Base-by-base conservation (phyloP, 805 yeast species). In the Grigorovia jiainica region DNA sequence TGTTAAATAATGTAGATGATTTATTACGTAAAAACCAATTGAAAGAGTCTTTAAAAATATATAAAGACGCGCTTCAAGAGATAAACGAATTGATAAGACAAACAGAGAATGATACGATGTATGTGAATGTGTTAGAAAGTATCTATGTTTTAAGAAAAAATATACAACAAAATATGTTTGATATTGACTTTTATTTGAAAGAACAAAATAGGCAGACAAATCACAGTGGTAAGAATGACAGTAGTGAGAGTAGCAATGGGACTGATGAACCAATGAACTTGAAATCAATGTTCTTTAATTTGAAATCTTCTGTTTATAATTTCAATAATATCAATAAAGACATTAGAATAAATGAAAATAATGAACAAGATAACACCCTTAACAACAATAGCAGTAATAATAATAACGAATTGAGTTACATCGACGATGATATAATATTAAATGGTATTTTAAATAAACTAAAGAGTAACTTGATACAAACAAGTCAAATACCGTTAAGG, bases 1-100 rank as follows among this genome's bases (percentile, higher is more conserved):
- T 70, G 4, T 75, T 76, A 16, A 72, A 71, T 42, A 66, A 63
- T 36, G 84, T 82, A 0, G 82, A 79, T 46, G 55, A 61, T 21
- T 67, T 73, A 10, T 65, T 69, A 1, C 45, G 66, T 24, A 63
- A 65, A 36, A 70, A 70, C 7, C 72, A 74, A 34, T 64, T 64
- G 29, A 40, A 11, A 24, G 42, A 36, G 9, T 33, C 44, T 15
- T 21, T 41, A 25, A 20, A 16, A 15, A 36, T 27, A 18, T 49
- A 47, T 24, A 43, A 37, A 15, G 39, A 41, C 3, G 38, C 46
- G 2, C n/a, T 19, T 11, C 30, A 15, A 6, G 43, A 44, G 20
- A 34, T 47, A 1, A 29, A 21, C n/a, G 42, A 45, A 11, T 43
- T 50, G 5, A 16, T 48, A 16, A 41, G 44, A 5, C 18, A 45